Conservation (phyloP, 345 rosid species). For the Stellera chamaejasme region DNA sequence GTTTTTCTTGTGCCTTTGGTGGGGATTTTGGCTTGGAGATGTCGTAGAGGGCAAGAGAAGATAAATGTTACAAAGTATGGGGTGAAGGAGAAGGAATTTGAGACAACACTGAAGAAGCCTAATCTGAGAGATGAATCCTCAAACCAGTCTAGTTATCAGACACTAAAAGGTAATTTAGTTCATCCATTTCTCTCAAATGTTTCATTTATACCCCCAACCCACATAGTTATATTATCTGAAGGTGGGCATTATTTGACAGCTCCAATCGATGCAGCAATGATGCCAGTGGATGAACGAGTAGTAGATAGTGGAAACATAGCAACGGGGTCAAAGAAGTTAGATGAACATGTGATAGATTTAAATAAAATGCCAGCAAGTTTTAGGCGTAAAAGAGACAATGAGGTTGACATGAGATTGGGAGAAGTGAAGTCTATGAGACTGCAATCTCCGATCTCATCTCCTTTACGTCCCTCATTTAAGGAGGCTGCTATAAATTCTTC, state of each 20-base stretch:
- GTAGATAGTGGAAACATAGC: slow-evolving; percentile 29
- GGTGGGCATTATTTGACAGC: slow-evolving; percentile 27
- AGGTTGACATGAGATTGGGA: slow-evolving; percentile 9
- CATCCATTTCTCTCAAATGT: not conserved
- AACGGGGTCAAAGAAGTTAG: slow-evolving; percentile 19
- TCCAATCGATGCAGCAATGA: slow-evolving; percentile 30
- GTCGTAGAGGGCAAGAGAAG: slow-evolving; percentile 28
- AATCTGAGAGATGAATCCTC: slow-evolving; percentile 29
- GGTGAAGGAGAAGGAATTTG: slow-evolving; percentile 11
- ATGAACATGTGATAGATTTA: slow-evolving; percentile 26
- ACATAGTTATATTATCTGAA: not conserved
- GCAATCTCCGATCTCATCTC: slow-evolving; percentile 43
- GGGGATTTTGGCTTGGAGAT: slow-evolving; percentile 41
- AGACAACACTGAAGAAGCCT: slow-evolving; percentile 20
- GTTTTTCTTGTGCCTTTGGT: slow-evolving; percentile 29
- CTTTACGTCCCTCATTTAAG: slow-evolving; percentile 22
- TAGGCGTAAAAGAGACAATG: slow-evolving; percentile 20
- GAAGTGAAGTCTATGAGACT: slow-evolving; percentile 16
- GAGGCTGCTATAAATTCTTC: slow-evolving; percentile 32
- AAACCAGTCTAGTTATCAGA: slow-evolving; percentile 13
- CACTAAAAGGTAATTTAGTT: slow-evolving; percentile 41
- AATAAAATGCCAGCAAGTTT: slow-evolving; percentile 24
- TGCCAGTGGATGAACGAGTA: slow-evolving; percentile 32
- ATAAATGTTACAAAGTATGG: slow-evolving; percentile 20
- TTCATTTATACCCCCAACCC: not conserved